These are phyloP conservation scores for Hypoxylon sp. DNA, from an alignment of 2,329 filamentous ascomycete species.

Conservation along the genomic window DNA sequence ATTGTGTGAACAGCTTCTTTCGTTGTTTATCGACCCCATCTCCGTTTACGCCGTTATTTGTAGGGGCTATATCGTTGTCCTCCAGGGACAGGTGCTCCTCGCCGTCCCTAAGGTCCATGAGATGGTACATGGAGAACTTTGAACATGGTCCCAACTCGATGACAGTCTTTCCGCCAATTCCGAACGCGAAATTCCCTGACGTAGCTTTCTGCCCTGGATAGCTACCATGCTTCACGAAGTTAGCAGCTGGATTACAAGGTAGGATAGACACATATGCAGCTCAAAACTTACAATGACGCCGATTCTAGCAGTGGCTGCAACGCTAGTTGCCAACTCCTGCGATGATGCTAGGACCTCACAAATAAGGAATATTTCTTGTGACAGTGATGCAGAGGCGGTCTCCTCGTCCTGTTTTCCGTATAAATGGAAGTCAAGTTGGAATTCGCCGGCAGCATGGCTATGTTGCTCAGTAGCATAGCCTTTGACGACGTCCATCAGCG, in stretches of 20 bases:
- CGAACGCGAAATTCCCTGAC: constrained; percentile 63
- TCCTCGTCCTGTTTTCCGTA: constrained; percentile 58
- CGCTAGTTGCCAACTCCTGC: constrained; percentile 59
- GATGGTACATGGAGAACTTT: constrained; percentile 64
- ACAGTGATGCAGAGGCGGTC: neutral
- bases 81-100: constrained; percentile 37
- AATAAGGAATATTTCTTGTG: constrained; percentile 60
- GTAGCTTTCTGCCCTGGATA: constrained; percentile 67
- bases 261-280: neutral
- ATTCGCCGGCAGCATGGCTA: constrained; percentile 44
- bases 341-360: constrained; percentile 61
- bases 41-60: constrained; percentile 16
- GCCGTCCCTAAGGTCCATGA: constrained; percentile 58
- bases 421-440: constrained; percentile 59
- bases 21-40: constrained; percentile 24
- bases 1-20: constrained; percentile 34
- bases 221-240: constrained; percentile 55
- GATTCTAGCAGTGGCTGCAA: constrained; percentile 58
- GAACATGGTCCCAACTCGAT: constrained; percentile 57
- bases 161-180: constrained; percentile 56
- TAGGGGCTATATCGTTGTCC: neutral
- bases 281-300: constrained; percentile 52
- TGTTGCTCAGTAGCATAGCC: constrained; percentile 47
- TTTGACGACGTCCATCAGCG: constrained; percentile 53
- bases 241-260: neutral